These are phyloP conservation scores for Talaromyces borbonicus DNA, from an alignment of 495 filamentous ascomycete genomes.

Conservation along the genomic window DNA sequence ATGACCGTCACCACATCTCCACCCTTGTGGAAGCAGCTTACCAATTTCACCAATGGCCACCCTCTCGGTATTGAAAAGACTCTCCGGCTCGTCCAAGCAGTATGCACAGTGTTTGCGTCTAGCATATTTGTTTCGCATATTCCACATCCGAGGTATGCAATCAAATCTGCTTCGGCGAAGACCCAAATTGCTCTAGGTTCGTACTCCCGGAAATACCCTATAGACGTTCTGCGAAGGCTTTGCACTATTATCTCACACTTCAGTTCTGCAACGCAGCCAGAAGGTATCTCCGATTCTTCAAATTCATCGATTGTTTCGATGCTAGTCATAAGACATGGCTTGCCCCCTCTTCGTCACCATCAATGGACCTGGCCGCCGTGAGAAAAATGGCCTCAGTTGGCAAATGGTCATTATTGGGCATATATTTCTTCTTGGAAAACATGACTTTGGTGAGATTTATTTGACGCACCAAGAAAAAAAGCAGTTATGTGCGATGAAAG, in stretches of 20 bases:
- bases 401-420: slow-evolving; percentile 28
- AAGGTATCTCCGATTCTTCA: slow-evolving; percentile 52
- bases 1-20: background rate
- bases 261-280: slow-evolving; percentile 21
- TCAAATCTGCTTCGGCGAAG: slow-evolving; percentile 3
- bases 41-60: slow-evolving; percentile 25
- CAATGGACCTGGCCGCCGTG: background rate
- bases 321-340: slow-evolving; percentile 15
- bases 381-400: slow-evolving; percentile 11
- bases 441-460: slow-evolving; percentile 26
- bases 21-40: slow-evolving; percentile 16
- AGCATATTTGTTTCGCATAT: slow-evolving; percentile 2
- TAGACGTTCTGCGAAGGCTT: background rate
- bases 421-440: slow-evolving; percentile 32
- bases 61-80: slow-evolving; percentile 48
- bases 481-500: too few relatives aligned
- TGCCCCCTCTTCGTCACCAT: background rate
- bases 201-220: background rate
- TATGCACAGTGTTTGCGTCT: slow-evolving; percentile 30
- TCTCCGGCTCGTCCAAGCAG: slow-evolving; percentile 49
- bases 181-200: slow-evolving; percentile 6
- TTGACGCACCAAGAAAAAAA: too few relatives aligned
- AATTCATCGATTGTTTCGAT: slow-evolving; percentile 51
- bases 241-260: too few relatives aligned
- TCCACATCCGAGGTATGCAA: slow-evolving; percentile 3